phyloP scores from a whole-genome alignment of 495 filamentous ascomycete genomes.

The Aspergillus ellipticus region DNA sequence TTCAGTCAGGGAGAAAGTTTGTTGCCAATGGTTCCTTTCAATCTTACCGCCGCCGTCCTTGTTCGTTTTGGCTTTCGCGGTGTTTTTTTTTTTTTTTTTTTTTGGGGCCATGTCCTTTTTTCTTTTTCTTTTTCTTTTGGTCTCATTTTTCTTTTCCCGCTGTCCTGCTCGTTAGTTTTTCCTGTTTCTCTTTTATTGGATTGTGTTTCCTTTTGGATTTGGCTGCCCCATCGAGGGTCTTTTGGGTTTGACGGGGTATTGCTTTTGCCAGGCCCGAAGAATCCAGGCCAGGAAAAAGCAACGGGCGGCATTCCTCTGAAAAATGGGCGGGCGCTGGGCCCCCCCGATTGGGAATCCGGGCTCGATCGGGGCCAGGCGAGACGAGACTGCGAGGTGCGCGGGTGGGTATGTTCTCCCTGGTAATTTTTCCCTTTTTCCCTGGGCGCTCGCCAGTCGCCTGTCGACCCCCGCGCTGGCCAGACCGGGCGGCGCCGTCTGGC shows the following conservation, averaged over 20 bases:
- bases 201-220: neutral
- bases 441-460: too few species aligned
- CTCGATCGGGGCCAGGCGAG: too few species aligned
- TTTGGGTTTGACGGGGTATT: too few species aligned
- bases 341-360: too few species aligned
- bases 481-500: slow-evolving; percentile 6
- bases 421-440: neutral
- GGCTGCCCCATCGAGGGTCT: too few species aligned
- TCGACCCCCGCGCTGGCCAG: slow-evolving; percentile 25
- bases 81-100: neutral
- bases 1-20: neutral
- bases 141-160: neutral
- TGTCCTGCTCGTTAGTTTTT: neutral
- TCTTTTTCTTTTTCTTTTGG: slow-evolving; percentile 11
- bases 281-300: too few species aligned
- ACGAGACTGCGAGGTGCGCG: too few species aligned
- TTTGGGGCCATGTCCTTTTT: slow-evolving; percentile 2
- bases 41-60: neutral
- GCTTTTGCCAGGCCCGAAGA: neutral
- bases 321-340: too few species aligned
- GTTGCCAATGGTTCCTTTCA: neutral
- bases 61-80: too few species aligned
- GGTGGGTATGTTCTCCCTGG: slow-evolving; percentile 2
- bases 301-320: neutral
- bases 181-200: slow-evolving; percentile 1